Percentiles rank a stretch among this genome's conserved stretches.
These are phyloP conservation scores for Piper longum DNA, from an alignment of 164 flowering plant genomes.

Conservation along the genomic window DNA sequence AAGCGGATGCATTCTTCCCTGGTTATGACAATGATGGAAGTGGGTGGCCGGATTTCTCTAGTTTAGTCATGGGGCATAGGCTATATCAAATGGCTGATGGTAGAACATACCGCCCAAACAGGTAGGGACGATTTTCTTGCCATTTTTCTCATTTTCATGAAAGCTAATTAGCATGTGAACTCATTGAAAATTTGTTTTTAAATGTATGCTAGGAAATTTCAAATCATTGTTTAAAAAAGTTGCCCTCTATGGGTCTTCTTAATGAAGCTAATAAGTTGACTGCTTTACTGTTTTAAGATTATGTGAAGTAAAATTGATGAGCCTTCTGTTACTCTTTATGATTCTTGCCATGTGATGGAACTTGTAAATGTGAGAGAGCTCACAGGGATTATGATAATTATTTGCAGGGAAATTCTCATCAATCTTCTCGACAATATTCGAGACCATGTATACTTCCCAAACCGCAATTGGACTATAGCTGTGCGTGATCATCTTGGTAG, in stretches of 20 bases:
- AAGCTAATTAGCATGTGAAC: too few relatives aligned
- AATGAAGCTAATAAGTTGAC: neutral
- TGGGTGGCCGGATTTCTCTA: conserved; percentile 81
- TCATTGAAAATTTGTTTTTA: too few relatives aligned
- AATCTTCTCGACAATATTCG: conserved; percentile 40
- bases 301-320: neutral
- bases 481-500: conserved; percentile 75
- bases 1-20: conserved; percentile 94
- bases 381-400: neutral
- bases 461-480: conserved; percentile 54
- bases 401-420: conserved; percentile 52
- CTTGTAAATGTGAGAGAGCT: neutral
- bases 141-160: too few relatives aligned
- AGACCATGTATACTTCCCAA: conserved; percentile 61
- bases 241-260: neutral
- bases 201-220: too few relatives aligned
- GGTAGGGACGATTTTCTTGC: conserved; percentile 28
- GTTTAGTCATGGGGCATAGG: conserved; percentile 95
- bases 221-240: too few relatives aligned
- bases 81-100: conserved; percentile 60
- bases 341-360: neutral
- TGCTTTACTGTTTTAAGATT: neutral
- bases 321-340: too few relatives aligned
- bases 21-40: conserved; percentile 87
- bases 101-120: conserved; percentile 93